Conservation (phyloP, 192 early-diverging fungal genomes). For the Coemansia sp. region DNA sequence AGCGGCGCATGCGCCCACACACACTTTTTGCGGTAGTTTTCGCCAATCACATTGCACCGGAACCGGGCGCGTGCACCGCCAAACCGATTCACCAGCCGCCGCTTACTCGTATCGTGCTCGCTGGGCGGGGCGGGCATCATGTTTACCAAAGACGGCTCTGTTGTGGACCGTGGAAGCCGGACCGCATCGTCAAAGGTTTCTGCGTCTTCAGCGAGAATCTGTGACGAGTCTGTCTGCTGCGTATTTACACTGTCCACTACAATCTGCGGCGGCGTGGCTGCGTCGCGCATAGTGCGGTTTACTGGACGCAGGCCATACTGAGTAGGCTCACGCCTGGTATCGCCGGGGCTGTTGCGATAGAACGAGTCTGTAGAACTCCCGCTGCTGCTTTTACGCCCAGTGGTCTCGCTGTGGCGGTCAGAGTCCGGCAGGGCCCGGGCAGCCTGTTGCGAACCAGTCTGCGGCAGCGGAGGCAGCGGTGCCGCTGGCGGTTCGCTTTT, state of each 20-base stretch:
- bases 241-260: not conserved
- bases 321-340: constrained; percentile 15
- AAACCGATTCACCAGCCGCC: constrained; percentile 29
- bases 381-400: not conserved
- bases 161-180: constrained; percentile 1
- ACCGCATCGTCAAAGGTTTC: too few species aligned
- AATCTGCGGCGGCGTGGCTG: not conserved
- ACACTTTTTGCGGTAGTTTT: constrained; percentile 50
- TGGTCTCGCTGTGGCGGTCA: not conserved
- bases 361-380: constrained; percentile 28
- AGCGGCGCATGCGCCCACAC: constrained; percentile 50
- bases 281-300: not conserved
- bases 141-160: constrained; percentile 4
- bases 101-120: not conserved
- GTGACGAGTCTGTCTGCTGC: not conserved
- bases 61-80: constrained; percentile 40
- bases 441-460: too few species aligned
- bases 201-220: not conserved
- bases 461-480: constrained; percentile 10
- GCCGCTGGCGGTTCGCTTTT: constrained; percentile 7
- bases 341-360: constrained; percentile 19
- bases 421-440: not conserved
- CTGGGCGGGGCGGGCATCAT: too few species aligned
- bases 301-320: constrained; percentile 29
- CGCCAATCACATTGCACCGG: constrained; percentile 53